Base-by-base conservation (phyloP, 2,329 filamentous ascomycete genomes). In the Trichophyton simii region DNA sequence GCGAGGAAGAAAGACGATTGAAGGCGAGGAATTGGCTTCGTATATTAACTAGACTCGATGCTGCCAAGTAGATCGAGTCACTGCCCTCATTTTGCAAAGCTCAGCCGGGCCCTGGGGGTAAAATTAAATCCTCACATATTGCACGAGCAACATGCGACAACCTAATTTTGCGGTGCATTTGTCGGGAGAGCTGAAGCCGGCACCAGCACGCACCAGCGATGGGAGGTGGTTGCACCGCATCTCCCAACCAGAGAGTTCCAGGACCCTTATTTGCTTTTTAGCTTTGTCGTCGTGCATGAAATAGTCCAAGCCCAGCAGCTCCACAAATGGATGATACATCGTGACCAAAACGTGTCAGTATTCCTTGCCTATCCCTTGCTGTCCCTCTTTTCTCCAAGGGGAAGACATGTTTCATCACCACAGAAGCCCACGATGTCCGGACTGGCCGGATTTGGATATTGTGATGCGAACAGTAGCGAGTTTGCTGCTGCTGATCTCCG, bases 281-380 rank as follows among this genome's bases (percentile, higher is more conserved):
- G 28, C 52, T 55, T 55, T 55, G 13, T 55, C 25, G 52, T 55
- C 52, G 52, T 55, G 52, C 52, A 55, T 55, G n/a, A 55, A 54
- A 34, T 55, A 55, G 28, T 55, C 52, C 25, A 55, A 55, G 52
- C 52, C 25, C 52, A 36, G 28, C 52, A n/a, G 15, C 52, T 55
- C 52, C 52, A 55, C 52, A 55, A 18, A n/a, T 55, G 25, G 52
- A 55, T 55, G 52, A 55, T 55, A 55, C 52, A 55, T 55, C 52
- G 52, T 55, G 52, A 55, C 52, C 52, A 55, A 34, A 55, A 55
- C 52, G 52, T 55, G 52, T 55, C 52, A 55, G 13, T 28, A 55
- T 55, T 6, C 46, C 25, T 36, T 28, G 31, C 52, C 52, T 55
- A 55, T 55, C 52, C 52, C 28, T 55, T 55, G 28, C 7, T n/a